Percentiles rank a stretch among this genome's conserved stretches.
Conservation (phyloP, 352 stramenopile species). For the Thraustochytrium striatum region DNA sequence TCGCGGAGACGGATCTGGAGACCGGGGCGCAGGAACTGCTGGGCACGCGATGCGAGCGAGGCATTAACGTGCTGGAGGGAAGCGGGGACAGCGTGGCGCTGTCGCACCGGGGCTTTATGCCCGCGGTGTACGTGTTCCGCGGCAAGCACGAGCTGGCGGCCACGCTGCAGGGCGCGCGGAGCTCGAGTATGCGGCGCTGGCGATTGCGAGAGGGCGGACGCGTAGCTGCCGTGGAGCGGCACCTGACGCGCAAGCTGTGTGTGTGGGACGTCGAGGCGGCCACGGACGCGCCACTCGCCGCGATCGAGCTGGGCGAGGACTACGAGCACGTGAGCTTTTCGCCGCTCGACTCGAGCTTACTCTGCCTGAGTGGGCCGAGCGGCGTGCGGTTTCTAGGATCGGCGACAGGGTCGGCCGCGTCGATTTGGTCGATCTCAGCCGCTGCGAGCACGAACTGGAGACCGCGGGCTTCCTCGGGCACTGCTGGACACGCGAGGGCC, state of each 20-base stretch:
- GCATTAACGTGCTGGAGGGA: background rate
- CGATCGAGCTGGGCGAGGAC: background rate
- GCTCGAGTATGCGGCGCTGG: background rate
- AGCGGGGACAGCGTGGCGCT: background rate
- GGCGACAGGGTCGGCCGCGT: background rate
- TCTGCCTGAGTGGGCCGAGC: background rate
- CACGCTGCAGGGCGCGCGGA: background rate
- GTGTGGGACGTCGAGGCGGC: background rate
- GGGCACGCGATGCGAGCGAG: background rate
- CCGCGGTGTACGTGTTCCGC: background rate
- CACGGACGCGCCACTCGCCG: background rate
- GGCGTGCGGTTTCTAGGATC: background rate
- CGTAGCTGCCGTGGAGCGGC: background rate
- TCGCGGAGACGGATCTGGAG: background rate
- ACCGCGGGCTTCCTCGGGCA: background rate
- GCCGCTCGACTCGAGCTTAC: background rate
- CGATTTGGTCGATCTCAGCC: background rate
- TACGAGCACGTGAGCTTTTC: background rate
- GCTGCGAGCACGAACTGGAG: background rate
- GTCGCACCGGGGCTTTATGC: background rate
- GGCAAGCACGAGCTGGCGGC: background rate
- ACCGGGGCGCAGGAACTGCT: background rate
- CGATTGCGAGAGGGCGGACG: background rate
- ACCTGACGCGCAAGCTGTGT: constrained; percentile 8
- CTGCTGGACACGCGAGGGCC: constrained; percentile 29